phyloP scores from a whole-genome alignment of 1,139 yeast species.

The Yamadazyma aaseri region DNA sequence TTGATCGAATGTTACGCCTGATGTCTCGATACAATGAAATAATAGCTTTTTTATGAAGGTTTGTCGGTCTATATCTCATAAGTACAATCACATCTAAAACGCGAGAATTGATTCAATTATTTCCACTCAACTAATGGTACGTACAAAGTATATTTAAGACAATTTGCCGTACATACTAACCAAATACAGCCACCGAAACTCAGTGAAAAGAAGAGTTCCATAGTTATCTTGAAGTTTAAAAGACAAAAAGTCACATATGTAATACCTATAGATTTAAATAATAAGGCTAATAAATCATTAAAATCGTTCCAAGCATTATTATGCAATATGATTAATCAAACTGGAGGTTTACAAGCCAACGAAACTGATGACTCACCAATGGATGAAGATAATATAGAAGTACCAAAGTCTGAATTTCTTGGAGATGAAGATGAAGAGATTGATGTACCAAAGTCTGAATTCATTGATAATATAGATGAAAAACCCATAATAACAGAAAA shows the following conservation, averaged over 20 bases:
- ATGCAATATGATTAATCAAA: conserved; percentile 35
- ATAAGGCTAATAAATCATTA: conserved; percentile 19
- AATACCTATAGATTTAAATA: conserved; percentile 29
- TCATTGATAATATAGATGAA: background rate
- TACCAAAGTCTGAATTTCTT: conserved; percentile 27
- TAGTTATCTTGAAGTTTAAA: conserved; percentile 44
- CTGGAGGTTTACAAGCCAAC: conserved; percentile 46
- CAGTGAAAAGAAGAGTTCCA: conserved; percentile 17
- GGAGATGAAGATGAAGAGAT: conserved; percentile 18
- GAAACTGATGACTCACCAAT: conserved; percentile 16
- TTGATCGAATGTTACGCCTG: conserved; percentile 16
- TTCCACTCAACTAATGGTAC: background rate
- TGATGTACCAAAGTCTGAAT: conserved; percentile 3
- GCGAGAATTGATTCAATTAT: too few relatives aligned
- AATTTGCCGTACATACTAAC: too few relatives aligned
- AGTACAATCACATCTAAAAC: background rate
- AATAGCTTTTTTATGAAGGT: conserved; percentile 8
- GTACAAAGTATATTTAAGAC: too few relatives aligned
- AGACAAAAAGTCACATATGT: conserved; percentile 44
- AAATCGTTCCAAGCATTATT: conserved; percentile 32
- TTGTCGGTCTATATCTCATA: background rate
- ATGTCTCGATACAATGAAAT: conserved; percentile 21
- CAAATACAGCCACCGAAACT: conserved; percentile 29
- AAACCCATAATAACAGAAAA: conserved; percentile 11
- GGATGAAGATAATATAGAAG: conserved; percentile 26